Evolutionary conservation across 225 moss, liverwort and hornwort genomes (phyloP).

Genomic region (Antitrichia curtipendula): DNA sequence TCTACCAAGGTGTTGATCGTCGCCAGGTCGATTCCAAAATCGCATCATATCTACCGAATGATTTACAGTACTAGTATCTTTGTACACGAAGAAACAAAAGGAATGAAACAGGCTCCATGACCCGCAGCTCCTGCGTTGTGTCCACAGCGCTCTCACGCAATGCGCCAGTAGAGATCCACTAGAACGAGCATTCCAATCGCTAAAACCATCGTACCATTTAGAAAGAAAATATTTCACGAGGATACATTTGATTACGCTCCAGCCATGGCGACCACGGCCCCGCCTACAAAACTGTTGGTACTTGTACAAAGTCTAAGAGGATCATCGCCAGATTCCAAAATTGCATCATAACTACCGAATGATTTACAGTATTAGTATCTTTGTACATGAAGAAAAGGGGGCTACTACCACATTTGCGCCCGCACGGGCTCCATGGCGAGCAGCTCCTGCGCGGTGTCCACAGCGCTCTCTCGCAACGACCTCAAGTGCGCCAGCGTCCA

Average conservation of each 20-base stretch:
- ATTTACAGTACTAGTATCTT: not conserved
- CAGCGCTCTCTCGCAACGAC: constrained; percentile 24
- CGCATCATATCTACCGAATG: not conserved
- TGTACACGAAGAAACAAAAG: not conserved
- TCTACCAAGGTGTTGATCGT: not conserved
- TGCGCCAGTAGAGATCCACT: not conserved
- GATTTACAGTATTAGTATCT: not conserved
- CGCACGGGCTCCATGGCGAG: constrained; percentile 18
- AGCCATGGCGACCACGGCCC: not conserved
- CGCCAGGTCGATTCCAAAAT: not conserved
- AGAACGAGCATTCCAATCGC: not conserved
- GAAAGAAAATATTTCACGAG: not conserved
- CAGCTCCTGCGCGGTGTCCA: constrained; percentile 33
- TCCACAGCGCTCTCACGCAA: constrained; percentile 13
- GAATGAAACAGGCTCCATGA: not conserved
- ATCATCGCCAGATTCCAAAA: not conserved
- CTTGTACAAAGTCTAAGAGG: constrained; percentile 11
- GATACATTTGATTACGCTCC: not conserved
- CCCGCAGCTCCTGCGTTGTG: constrained; percentile 20
- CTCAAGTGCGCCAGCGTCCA: constrained; percentile 38
- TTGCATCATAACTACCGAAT: not conserved
- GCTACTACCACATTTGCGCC: constrained; percentile 39
- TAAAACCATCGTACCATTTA: not conserved
- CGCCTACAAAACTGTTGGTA: constrained; percentile 13
- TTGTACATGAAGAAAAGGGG: not conserved